These are phyloP conservation scores for Umbelopsis sp. DNA, from an alignment of 192 early-diverging fungal species.

Conservation along the genomic window DNA sequence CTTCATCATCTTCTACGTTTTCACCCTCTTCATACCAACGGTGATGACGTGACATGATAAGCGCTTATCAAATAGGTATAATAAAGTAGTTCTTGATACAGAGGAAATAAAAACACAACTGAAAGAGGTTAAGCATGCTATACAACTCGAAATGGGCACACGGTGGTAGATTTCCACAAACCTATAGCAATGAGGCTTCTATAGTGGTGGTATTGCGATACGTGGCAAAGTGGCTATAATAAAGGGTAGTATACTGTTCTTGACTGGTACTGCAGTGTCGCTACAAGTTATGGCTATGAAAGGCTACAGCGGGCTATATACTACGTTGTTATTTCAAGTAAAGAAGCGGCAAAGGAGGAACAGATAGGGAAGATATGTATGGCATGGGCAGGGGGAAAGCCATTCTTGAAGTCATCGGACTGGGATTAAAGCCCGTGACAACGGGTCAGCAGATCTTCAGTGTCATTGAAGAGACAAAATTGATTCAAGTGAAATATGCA, in stretches of 20 bases:
- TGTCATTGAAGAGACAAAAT: neutral
- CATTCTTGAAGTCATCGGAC: slow-evolving; percentile 12
- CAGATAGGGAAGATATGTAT: slow-evolving; percentile 12
- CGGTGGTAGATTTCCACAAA: slow-evolving; percentile 22
- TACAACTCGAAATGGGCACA: slow-evolving; percentile 8
- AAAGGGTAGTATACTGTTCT: neutral
- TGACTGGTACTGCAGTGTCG: neutral
- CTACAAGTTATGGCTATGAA: neutral
- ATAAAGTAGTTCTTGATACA: slow-evolving; percentile 1
- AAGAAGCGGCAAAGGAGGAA: neutral
- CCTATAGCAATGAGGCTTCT: slow-evolving; percentile 8
- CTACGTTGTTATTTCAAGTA: neutral
- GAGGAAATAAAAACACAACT: neutral
- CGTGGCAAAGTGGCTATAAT: neutral
- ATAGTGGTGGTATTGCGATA: neutral
- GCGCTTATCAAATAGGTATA: slow-evolving; percentile 17
- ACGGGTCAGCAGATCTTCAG: slow-evolving; percentile 11
- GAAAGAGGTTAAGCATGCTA: slow-evolving; percentile 13
- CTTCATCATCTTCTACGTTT: slow-evolving; percentile 14
- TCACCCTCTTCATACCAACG: slow-evolving; percentile 21
- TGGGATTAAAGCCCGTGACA: slow-evolving; percentile 6
- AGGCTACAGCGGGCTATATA: slow-evolving; percentile 10
- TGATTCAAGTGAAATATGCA: neutral
- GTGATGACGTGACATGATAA: slow-evolving; percentile 18
- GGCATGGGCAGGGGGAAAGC: slow-evolving; percentile 11